Percentiles rank a stretch among this genome's conserved stretches.
These are phyloP conservation scores for Viola odorata DNA, from an alignment of 345 rosid genomes.

Conservation along the genomic window DNA sequence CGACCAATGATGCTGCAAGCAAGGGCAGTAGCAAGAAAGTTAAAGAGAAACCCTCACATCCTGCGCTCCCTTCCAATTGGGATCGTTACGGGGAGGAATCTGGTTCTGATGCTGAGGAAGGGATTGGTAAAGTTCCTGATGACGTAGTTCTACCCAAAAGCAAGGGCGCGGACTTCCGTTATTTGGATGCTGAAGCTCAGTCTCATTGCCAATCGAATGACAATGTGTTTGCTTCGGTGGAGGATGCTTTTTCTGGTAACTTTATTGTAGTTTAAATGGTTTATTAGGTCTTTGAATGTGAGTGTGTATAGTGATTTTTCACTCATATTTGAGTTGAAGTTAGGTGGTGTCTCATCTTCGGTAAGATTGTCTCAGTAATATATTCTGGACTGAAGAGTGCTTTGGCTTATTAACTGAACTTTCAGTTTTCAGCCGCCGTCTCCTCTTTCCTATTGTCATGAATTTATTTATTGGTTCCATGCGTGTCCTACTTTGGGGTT, in stretches of 20 bases:
- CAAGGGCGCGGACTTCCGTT: conserved; percentile 70
- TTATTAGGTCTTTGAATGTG: too few species aligned
- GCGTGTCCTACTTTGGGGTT: too few species aligned
- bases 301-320: too few species aligned
- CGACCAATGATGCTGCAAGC: conserved; percentile 19
- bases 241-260: conserved; percentile 59
- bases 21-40: conserved; percentile 37
- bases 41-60: conserved; percentile 29
- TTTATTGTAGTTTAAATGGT: not conserved
- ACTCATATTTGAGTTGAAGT: too few species aligned
- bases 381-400: too few species aligned
- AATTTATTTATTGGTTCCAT: too few species aligned
- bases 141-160: conserved; percentile 56
- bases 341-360: too few species aligned
- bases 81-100: conserved; percentile 61
- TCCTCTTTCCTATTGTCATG: too few species aligned
- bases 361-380: too few species aligned
- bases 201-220: conserved; percentile 38
- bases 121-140: conserved; percentile 9
- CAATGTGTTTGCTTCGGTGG: conserved; percentile 38
- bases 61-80: conserved; percentile 67
- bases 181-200: conserved; percentile 65
- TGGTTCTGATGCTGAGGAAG: conserved; percentile 15
- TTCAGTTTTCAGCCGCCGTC: too few species aligned
- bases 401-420: too few species aligned